Base-by-base conservation (phyloP, 116 monocot species). In the Phalaenopsis hybrid region DNA sequence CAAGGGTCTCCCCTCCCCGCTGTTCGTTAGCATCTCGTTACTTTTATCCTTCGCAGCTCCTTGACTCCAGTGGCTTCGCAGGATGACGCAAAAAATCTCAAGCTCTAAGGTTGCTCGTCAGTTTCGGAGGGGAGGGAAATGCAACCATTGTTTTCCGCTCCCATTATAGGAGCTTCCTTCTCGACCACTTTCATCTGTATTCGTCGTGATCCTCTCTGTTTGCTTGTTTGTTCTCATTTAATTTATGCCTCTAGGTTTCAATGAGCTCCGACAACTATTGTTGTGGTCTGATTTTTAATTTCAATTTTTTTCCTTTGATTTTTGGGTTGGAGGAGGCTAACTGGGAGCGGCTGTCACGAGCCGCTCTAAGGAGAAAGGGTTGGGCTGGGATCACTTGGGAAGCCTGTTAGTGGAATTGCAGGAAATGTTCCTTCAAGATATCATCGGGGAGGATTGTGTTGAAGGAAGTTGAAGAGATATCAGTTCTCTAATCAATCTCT, bases 311-410 rank as follows among this genome's bases (percentile, higher is more conserved):
- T 15, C 1, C 70, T 13, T 3, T 33, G 13, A 70, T 45, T 75
- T 82, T 52, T 74, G 17, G 57, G 41, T 72, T 78, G 81, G 86
- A 80, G 46, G 96, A 90, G 82, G 77, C 59, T 31, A 94, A 92
- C 87, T 96, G 96, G 96, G 96, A 94, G 89, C 84, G 91, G 84
- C 79, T 96, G 65, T 92, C 91, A 45, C 88, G 91, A 21, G 94
- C 96, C 44, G 94, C 91, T 2, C 65, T 96, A 16, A 82, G 79
- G 81, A 80, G 91, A 96, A 43, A 86, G 91, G 58, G 21, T 79
- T 37, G 93, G 93, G 20, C 75, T 34, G 10, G 86, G 81, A 8
- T 79, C 82, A 8, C 46, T 43, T 10, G 88, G 84, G 33, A 83
- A 86, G 80, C 92, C 87, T n/a, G 90, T 51, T 5, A 88, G 81